Percentiles rank a stretch among this genome's conserved stretches.
Evolutionary conservation across 2,329 filamentous ascomycete genomes (phyloP).

Genomic region (Diaporthe citriasiana): DNA sequence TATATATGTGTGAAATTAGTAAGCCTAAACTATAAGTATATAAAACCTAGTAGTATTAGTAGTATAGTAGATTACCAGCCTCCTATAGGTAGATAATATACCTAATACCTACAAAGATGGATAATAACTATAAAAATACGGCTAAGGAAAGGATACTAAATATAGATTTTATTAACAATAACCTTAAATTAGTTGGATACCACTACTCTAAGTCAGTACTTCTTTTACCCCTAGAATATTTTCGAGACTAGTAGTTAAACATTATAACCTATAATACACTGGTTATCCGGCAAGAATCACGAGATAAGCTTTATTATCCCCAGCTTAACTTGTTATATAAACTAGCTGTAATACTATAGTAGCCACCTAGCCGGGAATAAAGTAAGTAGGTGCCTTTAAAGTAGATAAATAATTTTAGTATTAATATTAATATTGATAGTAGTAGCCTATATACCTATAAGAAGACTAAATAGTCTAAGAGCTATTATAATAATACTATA

Average conservation of each 20-base stretch:
- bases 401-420: background rate
- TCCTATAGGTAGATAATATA: background rate
- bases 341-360: background rate
- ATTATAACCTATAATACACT: background rate
- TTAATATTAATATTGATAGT: background rate
- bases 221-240: background rate
- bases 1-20: background rate
- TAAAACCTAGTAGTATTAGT: background rate
- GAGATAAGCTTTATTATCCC: background rate
- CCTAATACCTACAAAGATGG: background rate
- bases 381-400: background rate
- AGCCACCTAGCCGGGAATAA: background rate
- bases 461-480: background rate
- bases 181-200: background rate
- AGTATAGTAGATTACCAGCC: background rate
- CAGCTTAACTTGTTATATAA: background rate
- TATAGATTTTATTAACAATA: background rate
- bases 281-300: fast-evolving
- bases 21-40: background rate
- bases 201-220: background rate
- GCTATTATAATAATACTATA: background rate
- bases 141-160: background rate
- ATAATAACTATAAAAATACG: background rate
- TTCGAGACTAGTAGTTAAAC: background rate
- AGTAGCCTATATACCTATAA: background rate